These are phyloP conservation scores for Dysphania ambrosioides DNA, from an alignment of 148 eudicot genomes.

Conservation along the genomic window DNA sequence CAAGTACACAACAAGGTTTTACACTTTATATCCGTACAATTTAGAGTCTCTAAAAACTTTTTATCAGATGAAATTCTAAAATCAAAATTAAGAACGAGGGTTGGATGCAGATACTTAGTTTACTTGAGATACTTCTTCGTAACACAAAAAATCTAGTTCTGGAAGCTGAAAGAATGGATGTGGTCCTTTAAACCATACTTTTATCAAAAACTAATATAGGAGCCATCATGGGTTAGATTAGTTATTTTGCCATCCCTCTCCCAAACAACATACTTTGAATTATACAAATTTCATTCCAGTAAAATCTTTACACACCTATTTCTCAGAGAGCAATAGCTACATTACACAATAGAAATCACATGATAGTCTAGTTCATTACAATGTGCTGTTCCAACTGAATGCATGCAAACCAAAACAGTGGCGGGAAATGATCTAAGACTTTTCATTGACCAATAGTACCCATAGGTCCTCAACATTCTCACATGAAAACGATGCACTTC, in stretches of 20 bases:
- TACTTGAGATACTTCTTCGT: not conserved
- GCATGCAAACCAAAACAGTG: not conserved
- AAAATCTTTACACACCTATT: no score
- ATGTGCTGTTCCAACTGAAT: not conserved
- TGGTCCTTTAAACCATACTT: not conserved
- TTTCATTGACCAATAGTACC: no score
- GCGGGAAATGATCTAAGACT: not conserved
- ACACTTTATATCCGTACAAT: not conserved
- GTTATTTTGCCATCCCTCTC: not conserved
- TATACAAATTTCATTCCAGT: no score
- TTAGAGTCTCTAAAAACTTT: not conserved
- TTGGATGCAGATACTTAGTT: not conserved
- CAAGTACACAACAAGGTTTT: slow-evolving; percentile 5
- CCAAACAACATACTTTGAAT: not conserved
- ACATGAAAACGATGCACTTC: no score
- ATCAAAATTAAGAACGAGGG: not conserved
- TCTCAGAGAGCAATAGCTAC: no score
- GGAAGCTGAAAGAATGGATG: not conserved
- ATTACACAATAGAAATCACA: not conserved
- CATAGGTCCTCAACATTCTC: no score
- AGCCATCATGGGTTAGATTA: no score
- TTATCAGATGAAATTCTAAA: not conserved
- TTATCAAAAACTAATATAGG: not conserved
- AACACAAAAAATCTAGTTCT: not conserved
- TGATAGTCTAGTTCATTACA: not conserved